Base-by-base conservation (phyloP, 1,284 basidiomycete genomes). In the Agroathelia rolfsii region DNA sequence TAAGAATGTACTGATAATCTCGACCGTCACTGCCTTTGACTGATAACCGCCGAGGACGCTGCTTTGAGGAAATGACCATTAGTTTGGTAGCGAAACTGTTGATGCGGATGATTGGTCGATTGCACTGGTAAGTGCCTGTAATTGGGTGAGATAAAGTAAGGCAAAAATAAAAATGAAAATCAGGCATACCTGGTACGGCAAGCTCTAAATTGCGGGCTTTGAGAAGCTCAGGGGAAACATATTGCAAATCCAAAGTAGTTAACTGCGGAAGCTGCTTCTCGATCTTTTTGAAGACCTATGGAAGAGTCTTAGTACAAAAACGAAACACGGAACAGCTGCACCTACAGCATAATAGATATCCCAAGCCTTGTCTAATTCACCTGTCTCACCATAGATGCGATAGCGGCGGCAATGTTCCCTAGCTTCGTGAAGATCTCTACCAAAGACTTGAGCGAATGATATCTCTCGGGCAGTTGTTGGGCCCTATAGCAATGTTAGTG, bases 281-380 rank as follows among this genome's bases (percentile, higher is more conserved):
- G 38, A 98, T 84, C 53, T 92, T 90, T 60, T 90, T 88, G 69
- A 98, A 98, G 19, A 96, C 84, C 84, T 89, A 42, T n/a, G 27
- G 28, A 34, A 36, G 30, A 28, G 36, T 18, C 49, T 26, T 27
- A 37, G 37, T 36, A 33, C 15, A 12, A 26, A 9, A 12, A 13
- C 22, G 13, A 30, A 37, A 30, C 19, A 14, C n/a, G 25, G 9
- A 24, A 11, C 18, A 11, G 13, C n/a, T 25, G 6, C 35, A 46
- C 68, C 37, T 52, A 76, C 78, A 32, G 81, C 79, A 51, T 96
- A 98, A 60, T 99, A 99, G 18, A 98, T 87, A 50, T 98, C 95
- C 95, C 95, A 98, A n/a, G 95, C 95, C 53, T 89, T 90, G 52
- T 97, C 95, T 36, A 99, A 64, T 51, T 98, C 92, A 37, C 76